phyloP scores from a whole-genome alignment of 768 basidiomycete genomes.

The Lactifluus volemus region DNA sequence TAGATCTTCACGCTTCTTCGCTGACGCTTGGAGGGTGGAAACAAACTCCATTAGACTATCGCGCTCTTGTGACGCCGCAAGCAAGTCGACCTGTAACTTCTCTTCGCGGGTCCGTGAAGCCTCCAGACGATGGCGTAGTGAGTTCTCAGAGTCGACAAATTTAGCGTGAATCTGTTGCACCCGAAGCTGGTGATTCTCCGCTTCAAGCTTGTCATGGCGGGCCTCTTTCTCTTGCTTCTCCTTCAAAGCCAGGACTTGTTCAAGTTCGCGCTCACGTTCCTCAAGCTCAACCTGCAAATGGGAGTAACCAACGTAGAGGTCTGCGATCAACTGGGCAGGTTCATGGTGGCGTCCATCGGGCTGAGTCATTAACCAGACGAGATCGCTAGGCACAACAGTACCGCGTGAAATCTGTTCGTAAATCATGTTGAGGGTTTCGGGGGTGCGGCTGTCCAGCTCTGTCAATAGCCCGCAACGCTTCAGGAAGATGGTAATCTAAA shows the following conservation, averaged over 20 bases:
- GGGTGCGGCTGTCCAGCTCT: neutral
- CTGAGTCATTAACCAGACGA: neutral
- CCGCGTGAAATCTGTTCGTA: constrained; percentile 4
- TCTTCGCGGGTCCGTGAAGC: neutral
- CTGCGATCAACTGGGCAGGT: neutral
- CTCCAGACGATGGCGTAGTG: neutral
- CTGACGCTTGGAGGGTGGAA: neutral
- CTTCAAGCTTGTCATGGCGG: neutral
- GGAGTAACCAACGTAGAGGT: neutral
- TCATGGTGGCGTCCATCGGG: neutral
- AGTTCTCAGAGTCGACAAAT: neutral
- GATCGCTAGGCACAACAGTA: neutral
- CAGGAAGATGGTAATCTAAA: neutral
- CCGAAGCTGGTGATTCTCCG: too few species aligned
- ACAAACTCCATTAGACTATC: neutral
- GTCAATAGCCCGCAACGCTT: neutral
- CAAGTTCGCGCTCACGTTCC: neutral
- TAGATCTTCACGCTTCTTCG: neutral
- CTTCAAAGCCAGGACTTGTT: neutral
- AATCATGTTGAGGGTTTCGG: neutral
- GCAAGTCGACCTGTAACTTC: neutral
- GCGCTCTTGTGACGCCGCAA: neutral
- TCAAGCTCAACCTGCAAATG: neutral
- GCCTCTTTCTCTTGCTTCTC: neutral
- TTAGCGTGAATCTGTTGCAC: neutral